A percentile compares a stretch with the other conserved stretches of the same genome.
phyloP scores from a whole-genome alignment of 2,329 filamentous ascomycete species.

The Ophiostoma sp. region DNA sequence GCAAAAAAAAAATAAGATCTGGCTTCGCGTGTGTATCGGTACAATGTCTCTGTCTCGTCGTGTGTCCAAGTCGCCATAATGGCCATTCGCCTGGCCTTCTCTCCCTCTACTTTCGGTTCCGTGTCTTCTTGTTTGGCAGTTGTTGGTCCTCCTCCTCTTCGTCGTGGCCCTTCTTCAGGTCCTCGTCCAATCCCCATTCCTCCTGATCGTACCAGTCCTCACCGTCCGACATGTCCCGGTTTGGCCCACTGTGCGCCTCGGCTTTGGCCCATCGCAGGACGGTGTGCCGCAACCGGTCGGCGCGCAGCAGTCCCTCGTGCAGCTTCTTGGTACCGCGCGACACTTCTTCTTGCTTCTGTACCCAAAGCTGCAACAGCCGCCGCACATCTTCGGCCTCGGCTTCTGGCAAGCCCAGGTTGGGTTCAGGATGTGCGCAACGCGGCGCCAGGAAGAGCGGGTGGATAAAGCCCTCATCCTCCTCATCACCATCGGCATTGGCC shows the following conservation, averaged over 20 bases:
- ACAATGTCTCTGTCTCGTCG: neutral
- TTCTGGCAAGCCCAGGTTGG: slow-evolving; percentile 70
- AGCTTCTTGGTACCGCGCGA: slow-evolving; percentile 68
- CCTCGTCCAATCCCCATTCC: slow-evolving; percentile 73
- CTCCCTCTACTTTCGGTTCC: slow-evolving; percentile 49
- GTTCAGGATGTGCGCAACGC: slow-evolving; percentile 60
- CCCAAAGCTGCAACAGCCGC: slow-evolving; percentile 70
- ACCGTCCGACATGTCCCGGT: slow-evolving; percentile 78
- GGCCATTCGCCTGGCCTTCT: neutral
- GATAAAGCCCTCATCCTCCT: slow-evolving; percentile 54
- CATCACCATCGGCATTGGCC: neutral
- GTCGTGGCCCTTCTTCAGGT: slow-evolving; percentile 78
- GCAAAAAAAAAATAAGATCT: neutral
- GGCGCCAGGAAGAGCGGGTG: slow-evolving; percentile 75
- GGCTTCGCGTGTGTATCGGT: slow-evolving; percentile 1
- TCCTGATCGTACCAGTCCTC: slow-evolving; percentile 88
- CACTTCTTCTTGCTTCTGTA: slow-evolving; percentile 85
- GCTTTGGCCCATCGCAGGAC: slow-evolving; percentile 77
- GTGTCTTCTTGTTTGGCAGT: slow-evolving; percentile 61
- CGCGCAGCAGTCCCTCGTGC: slow-evolving; percentile 69
- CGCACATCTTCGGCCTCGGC: slow-evolving; percentile 77
- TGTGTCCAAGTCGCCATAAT: neutral
- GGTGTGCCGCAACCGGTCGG: slow-evolving; percentile 68
- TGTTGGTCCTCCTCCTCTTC: slow-evolving; percentile 75
- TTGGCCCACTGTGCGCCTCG: slow-evolving; percentile 67